These are phyloP conservation scores for Pulicaria dysenterica DNA, from an alignment of 129 eudicot genomes.

Conservation along the genomic window DNA sequence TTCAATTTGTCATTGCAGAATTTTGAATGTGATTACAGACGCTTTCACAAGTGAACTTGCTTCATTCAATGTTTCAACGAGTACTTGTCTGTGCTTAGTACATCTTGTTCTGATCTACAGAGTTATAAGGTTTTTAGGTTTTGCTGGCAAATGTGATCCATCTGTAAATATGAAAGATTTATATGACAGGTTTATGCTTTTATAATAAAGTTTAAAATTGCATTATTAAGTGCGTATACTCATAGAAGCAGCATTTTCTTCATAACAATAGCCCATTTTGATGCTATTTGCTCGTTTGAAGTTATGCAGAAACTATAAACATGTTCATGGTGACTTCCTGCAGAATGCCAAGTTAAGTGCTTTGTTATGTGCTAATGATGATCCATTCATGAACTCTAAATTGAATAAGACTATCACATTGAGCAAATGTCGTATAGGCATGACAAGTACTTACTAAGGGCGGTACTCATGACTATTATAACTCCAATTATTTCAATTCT, in stretches of 20 bases:
- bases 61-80: neutral
- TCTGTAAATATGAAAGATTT: neutral
- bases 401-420: too few species aligned
- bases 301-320: neutral
- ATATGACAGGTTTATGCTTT: neutral
- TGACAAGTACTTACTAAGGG: too few species aligned
- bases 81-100: too few species aligned
- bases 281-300: neutral
- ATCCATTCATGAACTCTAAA: too few species aligned
- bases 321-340: neutral
- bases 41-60: neutral
- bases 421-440: too few species aligned
- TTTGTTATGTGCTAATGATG: too few species aligned
- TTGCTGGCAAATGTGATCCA: neutral
- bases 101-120: neutral
- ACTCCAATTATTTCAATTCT: too few species aligned
- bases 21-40: neutral
- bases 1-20: neutral
- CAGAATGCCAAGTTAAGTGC: too few species aligned
- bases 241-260: neutral
- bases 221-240: conserved; percentile 7
- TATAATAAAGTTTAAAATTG: conserved; percentile 16
- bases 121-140: neutral
- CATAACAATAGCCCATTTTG: neutral
- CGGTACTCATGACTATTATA: too few species aligned